Base-by-base conservation (phyloP, 73 alveolate genomes). In the Durusdinium trenchii region DNA sequence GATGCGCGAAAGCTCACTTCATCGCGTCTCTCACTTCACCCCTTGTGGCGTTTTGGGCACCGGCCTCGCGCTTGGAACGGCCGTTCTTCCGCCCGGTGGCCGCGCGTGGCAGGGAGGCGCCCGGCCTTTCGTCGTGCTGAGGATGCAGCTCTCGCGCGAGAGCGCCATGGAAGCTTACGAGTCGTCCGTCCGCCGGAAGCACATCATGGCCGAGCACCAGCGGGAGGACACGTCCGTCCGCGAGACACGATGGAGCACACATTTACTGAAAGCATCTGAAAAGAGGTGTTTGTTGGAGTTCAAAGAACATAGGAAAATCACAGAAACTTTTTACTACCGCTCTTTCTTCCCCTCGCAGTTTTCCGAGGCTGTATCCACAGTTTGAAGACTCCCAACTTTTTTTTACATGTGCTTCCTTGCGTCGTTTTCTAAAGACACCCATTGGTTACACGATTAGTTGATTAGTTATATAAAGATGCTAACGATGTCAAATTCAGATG, bases 111-210 rank as follows among this genome's bases (percentile, higher is more conserved):
- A 12, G 16, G n/a, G 81, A 26, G 42, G n/a, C 81, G 35, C 45
- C n/a, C 35, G 81, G n/a, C 16, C 73, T 32, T 60, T 60, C 81
- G 46, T 12, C 20, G 81, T 4, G 45, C 81, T 35, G 42, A 91
- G 97, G 92, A 93, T 93, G 99, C 99, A 93, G 92, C 79, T 93
- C 38, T 50, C 99, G 69, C 67, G 99, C 48, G 99, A 75, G 67
- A 52, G 60, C 40, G 99, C 99, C 83, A 93, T 93, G 93, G 99
- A 71, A 12, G 92, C 99, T 67, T 75, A 38, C 67, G 99, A 93
- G 61, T 71, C 99, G 35, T 69, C 81, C 46, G 50, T 93, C 36
- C 99, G 99, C 10, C 61, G 76, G 92, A 93, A 93, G 83, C 90
- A 76, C 46, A 93, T 93, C 52, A 46, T 75, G 83, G 99, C 99